phyloP scores from a whole-genome alignment of 2,329 filamentous ascomycete genomes.

The Fusarium oligoseptatum region DNA sequence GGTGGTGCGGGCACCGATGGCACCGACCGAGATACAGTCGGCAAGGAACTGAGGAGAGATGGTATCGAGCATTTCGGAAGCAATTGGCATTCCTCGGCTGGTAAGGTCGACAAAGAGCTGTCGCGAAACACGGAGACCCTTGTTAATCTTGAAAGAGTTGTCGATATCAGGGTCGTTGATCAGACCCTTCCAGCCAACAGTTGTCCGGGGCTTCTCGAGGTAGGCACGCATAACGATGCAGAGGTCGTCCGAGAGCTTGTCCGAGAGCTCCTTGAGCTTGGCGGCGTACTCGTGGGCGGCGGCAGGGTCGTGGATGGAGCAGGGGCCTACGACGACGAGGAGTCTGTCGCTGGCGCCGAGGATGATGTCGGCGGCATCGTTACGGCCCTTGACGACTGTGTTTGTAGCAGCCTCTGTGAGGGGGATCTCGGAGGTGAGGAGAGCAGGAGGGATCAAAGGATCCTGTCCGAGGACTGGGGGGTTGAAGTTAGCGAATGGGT shows the following conservation, averaged over 20 bases:
- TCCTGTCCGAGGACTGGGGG: conserved; percentile 90
- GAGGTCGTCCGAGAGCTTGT: conserved; percentile 85
- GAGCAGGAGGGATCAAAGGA: conserved; percentile 88
- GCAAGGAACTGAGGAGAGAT: conserved; percentile 98
- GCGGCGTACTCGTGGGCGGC: conserved; percentile 90
- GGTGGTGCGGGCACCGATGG: conserved; percentile 95
- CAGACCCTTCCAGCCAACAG: conserved; percentile 98
- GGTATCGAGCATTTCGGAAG: conserved; percentile 98
- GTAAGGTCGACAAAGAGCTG: conserved; percentile 95
- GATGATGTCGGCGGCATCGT: conserved; percentile 79
- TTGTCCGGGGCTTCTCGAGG: conserved; percentile 98
- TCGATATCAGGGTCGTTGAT: conserved; percentile 99
- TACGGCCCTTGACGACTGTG: conserved; percentile 79
- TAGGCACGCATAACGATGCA: conserved; percentile 98
- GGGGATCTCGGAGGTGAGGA: conserved; percentile 89
- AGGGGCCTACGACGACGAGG: conserved; percentile 93
- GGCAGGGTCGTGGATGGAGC: conserved; percentile 95
- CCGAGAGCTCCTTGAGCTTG: conserved; percentile 80
- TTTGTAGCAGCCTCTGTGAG: conserved; percentile 72
- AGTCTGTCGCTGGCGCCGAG: conserved; percentile 86
- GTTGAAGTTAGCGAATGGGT: conserved; percentile 32
- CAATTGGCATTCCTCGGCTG: conserved; percentile 89
- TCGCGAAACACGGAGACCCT: conserved; percentile 91
- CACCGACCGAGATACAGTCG: conserved; percentile 94
- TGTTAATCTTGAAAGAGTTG: conserved; percentile 98